Evolutionary conservation across 2,329 filamentous ascomycete species (phyloP).

Genomic region (Dothidotthia symphoricarpi): DNA sequence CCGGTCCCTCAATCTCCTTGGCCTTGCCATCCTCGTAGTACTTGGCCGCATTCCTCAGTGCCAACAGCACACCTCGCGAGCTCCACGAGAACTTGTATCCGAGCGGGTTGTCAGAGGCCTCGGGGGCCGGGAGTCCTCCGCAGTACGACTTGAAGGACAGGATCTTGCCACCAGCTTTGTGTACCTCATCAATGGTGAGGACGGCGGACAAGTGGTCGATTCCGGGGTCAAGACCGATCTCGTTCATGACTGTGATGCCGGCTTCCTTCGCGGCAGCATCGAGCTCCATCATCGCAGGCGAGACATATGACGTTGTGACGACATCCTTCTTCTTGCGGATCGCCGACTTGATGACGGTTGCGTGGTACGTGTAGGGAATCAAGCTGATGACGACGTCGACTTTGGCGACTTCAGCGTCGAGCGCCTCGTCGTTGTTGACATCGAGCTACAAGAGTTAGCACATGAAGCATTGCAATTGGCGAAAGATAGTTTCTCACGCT

Average conservation of each 20-base stretch:
- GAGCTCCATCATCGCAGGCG: constrained; percentile 86
- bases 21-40: constrained; percentile 78
- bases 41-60: constrained; percentile 79
- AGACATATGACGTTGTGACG: constrained; percentile 92
- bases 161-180: constrained; percentile 83
- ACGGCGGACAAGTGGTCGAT: constrained; percentile 79
- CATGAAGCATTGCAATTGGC: neutral
- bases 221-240: constrained; percentile 63
- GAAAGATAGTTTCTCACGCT: constrained; percentile 25
- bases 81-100: constrained; percentile 86
- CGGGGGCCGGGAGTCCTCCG: constrained; percentile 51
- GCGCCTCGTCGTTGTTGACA: constrained; percentile 70
- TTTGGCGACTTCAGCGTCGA: constrained; percentile 78
- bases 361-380: constrained; percentile 71
- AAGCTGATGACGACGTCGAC: constrained; percentile 70
- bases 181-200: constrained; percentile 85
- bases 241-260: constrained; percentile 96
- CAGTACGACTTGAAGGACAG: constrained; percentile 80
- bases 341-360: constrained; percentile 84
- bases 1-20: constrained; percentile 55
- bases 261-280: constrained; percentile 80
- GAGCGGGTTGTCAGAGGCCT: constrained; percentile 81
- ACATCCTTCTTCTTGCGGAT: constrained; percentile 95
- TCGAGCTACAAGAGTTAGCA: constrained; percentile 61
- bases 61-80: constrained; percentile 80